Percentiles rank a stretch among this genome's conserved stretches.
Evolutionary conservation across 2,329 filamentous ascomycete genomes (phyloP).

Genomic region (Xylariaceae sp.): DNA sequence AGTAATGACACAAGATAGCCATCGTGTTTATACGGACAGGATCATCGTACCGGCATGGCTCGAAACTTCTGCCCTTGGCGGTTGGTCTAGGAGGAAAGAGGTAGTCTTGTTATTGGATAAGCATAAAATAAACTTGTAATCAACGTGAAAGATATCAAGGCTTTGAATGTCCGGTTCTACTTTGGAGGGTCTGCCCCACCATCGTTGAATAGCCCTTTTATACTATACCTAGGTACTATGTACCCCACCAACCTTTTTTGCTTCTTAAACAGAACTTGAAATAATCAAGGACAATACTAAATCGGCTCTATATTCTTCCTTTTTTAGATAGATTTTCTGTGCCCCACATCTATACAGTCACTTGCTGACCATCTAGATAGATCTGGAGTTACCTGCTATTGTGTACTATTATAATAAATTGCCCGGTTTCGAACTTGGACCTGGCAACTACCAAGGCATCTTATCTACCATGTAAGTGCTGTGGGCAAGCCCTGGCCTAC

Average conservation of each 20-base stretch:
- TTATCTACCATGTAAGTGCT: too few relatives aligned
- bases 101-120: background rate
- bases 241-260: background rate
- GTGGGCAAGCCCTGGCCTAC: too few relatives aligned
- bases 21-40: background rate
- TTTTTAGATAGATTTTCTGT: background rate
- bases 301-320: background rate
- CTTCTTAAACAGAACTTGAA: too few relatives aligned
- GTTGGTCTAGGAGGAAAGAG: background rate
- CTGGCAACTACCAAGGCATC: too few relatives aligned
- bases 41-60: constrained; percentile 28
- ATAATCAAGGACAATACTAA: too few relatives aligned
- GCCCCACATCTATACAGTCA: too few relatives aligned
- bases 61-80: background rate
- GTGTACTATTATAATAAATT: too few relatives aligned
- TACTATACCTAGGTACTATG: background rate
- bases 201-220: background rate
- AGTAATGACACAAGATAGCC: background rate
- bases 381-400: too few relatives aligned
- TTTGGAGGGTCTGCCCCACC: too few relatives aligned
- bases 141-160: background rate
- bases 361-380: too few relatives aligned
- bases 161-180: too few relatives aligned
- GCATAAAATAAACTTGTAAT: background rate
- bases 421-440: too few relatives aligned